phyloP scores from a whole-genome alignment of 2,329 filamentous ascomycete species.

The Mariannaea sp. region DNA sequence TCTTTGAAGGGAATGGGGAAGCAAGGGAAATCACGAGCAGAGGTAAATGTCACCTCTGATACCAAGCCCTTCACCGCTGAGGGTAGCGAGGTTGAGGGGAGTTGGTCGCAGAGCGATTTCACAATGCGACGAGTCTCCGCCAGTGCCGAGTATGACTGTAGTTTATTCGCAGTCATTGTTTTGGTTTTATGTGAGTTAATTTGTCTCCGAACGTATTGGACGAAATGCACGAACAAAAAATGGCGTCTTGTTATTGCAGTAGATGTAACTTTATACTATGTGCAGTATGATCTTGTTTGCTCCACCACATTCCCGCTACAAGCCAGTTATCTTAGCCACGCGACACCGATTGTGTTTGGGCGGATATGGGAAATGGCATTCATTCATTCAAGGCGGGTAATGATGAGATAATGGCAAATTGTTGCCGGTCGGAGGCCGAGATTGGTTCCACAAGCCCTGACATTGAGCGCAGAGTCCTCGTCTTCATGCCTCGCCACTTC shows the following conservation, averaged over 20 bases:
- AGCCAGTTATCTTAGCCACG: not conserved
- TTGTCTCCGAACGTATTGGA: too few relatives aligned
- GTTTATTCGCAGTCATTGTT: conserved; percentile 16
- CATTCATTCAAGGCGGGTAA: conserved; percentile 10
- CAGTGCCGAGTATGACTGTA: conserved; percentile 27
- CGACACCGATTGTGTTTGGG: conserved; percentile 8
- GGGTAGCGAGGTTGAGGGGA: conserved; percentile 41
- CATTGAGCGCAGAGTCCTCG: not conserved
- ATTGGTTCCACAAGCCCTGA: not conserved
- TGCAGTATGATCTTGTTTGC: conserved; percentile 8
- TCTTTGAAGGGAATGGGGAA: conserved; percentile 56
- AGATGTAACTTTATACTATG: conserved; percentile 18
- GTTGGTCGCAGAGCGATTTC: conserved; percentile 25
- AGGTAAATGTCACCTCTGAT: conserved; percentile 41
- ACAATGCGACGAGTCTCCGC: conserved; percentile 32
- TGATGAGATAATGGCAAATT: not conserved
- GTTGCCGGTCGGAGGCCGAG: not conserved
- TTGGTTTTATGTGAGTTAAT: not conserved
- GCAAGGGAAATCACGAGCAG: conserved; percentile 45
- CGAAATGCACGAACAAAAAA: too few relatives aligned
- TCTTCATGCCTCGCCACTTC: too few relatives aligned
- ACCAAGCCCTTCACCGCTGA: conserved; percentile 32
- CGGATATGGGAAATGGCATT: conserved; percentile 3
- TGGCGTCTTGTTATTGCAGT: not conserved
- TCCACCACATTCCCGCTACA: conserved; percentile 9